Conservation (phyloP, 2,329 filamentous ascomycete genomes). For the Calonectria hawksworthii region DNA sequence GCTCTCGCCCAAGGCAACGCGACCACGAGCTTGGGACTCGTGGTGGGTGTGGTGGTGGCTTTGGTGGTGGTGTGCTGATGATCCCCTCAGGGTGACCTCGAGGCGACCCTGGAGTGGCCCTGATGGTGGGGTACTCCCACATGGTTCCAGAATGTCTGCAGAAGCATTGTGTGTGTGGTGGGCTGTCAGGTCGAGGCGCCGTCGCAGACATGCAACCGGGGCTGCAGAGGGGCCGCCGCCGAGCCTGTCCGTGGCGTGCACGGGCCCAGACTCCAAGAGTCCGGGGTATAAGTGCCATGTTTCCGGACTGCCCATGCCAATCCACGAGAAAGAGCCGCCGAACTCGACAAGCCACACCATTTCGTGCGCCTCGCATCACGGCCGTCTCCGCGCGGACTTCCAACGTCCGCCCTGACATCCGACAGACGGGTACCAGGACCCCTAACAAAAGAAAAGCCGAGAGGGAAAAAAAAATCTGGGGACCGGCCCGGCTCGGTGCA, state of each 20-base stretch:
- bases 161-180: constrained; percentile 29
- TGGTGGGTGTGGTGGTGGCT: constrained; percentile 23
- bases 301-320: constrained; percentile 22
- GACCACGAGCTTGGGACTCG: constrained; percentile 18
- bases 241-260: constrained; percentile 31
- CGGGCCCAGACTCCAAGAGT: constrained; percentile 27
- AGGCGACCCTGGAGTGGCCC: constrained; percentile 25
- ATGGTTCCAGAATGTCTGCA: constrained; percentile 44
- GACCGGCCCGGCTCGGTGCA: constrained; percentile 42
- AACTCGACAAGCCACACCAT: constrained; percentile 31
- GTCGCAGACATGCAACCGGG: constrained; percentile 21
- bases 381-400: constrained; percentile 35
- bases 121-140: constrained; percentile 36
- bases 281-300: constrained; percentile 34
- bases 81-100: constrained; percentile 6
- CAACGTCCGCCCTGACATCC: constrained; percentile 23
- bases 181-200: constrained; percentile 21
- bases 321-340: constrained; percentile 38
- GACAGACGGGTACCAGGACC: constrained; percentile 18
- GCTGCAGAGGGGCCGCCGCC: constrained; percentile 27
- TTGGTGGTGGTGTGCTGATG: constrained; percentile 7
- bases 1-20: background rate
- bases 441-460: background rate
- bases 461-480: background rate
- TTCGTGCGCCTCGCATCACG: constrained; percentile 26